Evolutionary conservation across 2,329 filamentous ascomycete species (phyloP).

Genomic region (Pseudocercospora macadamiae): DNA sequence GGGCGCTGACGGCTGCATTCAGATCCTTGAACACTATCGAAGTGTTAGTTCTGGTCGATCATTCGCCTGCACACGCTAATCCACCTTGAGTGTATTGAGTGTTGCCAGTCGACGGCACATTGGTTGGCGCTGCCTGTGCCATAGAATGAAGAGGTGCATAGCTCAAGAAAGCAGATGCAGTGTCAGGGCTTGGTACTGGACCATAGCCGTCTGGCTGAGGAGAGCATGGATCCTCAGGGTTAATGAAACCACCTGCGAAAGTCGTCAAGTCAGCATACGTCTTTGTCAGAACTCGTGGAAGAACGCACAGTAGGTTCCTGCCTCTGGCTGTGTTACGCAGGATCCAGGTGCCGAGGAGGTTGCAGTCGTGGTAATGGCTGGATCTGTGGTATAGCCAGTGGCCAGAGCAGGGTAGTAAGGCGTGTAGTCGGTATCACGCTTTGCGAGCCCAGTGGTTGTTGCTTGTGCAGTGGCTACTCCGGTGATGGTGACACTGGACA

Average conservation of each 20-base stretch:
- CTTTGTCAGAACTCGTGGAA: no score
- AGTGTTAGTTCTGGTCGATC: no score
- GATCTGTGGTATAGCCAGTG: conserved; percentile 30
- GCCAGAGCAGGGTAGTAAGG: conserved; percentile 31
- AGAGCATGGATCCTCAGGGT: conserved; percentile 43
- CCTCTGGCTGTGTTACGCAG: conserved; percentile 37
- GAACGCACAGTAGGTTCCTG: conserved; percentile 19
- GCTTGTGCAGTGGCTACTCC: conserved; percentile 20
- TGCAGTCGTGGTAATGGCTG: conserved; percentile 24
- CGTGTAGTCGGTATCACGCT: conserved; percentile 22
- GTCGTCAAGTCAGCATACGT: no score
- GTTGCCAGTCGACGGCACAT: conserved; percentile 21
- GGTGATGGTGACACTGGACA: conserved; percentile 26
- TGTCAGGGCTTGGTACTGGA: conserved; percentile 33
- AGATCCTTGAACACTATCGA: conserved; percentile 28
- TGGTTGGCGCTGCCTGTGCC: conserved; percentile 29
- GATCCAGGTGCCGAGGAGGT: conserved; percentile 31
- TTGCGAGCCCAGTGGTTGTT: conserved; percentile 11
- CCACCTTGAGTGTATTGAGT: conserved; percentile 21
- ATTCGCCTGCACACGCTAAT: no score
- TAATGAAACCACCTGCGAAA: conserved; percentile 45
- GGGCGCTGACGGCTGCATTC: conserved; percentile 21
- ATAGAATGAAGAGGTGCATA: conserved; percentile 21
- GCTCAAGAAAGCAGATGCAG: conserved; percentile 31
- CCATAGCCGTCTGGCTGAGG: conserved; percentile 43